Percentiles rank a stretch among this genome's conserved stretches.
phyloP scores from a whole-genome alignment of 2,329 filamentous ascomycete species.

The Xylaria sp. region DNA sequence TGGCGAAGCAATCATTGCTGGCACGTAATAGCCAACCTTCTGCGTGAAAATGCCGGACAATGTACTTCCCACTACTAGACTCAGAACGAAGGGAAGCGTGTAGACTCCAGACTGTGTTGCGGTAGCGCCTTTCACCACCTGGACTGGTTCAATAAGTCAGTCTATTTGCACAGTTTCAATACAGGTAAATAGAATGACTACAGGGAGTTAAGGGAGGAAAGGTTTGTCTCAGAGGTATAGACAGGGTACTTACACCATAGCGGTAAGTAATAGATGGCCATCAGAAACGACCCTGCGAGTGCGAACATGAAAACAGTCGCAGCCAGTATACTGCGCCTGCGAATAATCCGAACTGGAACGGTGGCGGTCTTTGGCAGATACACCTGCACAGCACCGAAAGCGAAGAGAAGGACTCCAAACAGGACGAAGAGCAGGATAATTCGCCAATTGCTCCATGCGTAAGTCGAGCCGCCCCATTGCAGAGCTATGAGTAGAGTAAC shows the following conservation, averaged over 20 bases:
- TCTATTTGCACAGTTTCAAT: background rate
- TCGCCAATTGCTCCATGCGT: constrained; percentile 58
- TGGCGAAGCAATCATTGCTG: constrained; percentile 59
- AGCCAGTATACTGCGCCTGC: constrained; percentile 59
- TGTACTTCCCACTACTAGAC: constrained; percentile 58
- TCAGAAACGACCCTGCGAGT: constrained; percentile 54
- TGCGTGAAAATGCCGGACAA: constrained; percentile 55
- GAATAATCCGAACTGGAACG: constrained; percentile 60
- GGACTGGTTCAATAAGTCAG: constrained; percentile 46
- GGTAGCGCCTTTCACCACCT: constrained; percentile 58
- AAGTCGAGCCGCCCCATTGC: constrained; percentile 62
- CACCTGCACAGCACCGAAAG: constrained; percentile 59
- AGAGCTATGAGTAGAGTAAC: constrained; percentile 66
- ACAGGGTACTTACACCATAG: constrained; percentile 52
- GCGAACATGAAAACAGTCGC: constrained; percentile 44
- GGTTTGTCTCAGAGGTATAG: background rate
- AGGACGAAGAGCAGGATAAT: constrained; percentile 60
- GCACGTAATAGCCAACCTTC: constrained; percentile 65
- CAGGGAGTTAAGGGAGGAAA: background rate
- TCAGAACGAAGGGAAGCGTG: constrained; percentile 62
- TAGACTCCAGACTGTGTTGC: constrained; percentile 62
- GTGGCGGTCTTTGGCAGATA: constrained; percentile 61
- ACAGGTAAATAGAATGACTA: background rate
- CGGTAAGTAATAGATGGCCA: constrained; percentile 60
- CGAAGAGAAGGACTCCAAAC: constrained; percentile 52